Conservation (phyloP, 1,139 yeast species). For the Yamadazyma siamensis region DNA sequence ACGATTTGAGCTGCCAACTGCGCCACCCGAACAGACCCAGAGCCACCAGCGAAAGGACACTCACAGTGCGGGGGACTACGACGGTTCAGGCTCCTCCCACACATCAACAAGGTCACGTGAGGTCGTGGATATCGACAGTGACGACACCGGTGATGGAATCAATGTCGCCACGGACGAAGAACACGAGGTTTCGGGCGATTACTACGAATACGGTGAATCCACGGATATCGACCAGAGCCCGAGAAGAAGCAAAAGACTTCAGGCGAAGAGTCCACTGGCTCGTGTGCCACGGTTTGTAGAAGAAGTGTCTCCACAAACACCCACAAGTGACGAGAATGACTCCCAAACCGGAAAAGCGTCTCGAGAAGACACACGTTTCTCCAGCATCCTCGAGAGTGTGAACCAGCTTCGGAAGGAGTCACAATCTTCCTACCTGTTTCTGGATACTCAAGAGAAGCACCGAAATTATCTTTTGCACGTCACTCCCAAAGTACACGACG, state of each 20-base stretch:
- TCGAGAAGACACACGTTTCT: neutral
- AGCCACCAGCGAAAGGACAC: no score
- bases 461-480: conserved; percentile 31
- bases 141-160: neutral
- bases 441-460: conserved; percentile 24
- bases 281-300: no score
- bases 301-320: no score
- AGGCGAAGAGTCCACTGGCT: no score
- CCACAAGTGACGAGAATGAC: no score
- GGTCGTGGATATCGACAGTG: neutral
- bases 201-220: no score
- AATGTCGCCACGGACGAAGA: neutral
- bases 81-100: neutral
- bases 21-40: no score
- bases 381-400: conserved; percentile 2
- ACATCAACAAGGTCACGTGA: neutral
- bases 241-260: no score
- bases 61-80: conserved; percentile 1
- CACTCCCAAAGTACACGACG: conserved; percentile 22
- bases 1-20: no score
- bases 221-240: no score
- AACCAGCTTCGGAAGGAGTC: conserved; percentile 3
- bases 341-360: no score
- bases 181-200: neutral
- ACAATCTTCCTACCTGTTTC: conserved; percentile 16